phyloP scores from a whole-genome alignment of 495 filamentous ascomycete species.

The Cenococcum geophilum region DNA sequence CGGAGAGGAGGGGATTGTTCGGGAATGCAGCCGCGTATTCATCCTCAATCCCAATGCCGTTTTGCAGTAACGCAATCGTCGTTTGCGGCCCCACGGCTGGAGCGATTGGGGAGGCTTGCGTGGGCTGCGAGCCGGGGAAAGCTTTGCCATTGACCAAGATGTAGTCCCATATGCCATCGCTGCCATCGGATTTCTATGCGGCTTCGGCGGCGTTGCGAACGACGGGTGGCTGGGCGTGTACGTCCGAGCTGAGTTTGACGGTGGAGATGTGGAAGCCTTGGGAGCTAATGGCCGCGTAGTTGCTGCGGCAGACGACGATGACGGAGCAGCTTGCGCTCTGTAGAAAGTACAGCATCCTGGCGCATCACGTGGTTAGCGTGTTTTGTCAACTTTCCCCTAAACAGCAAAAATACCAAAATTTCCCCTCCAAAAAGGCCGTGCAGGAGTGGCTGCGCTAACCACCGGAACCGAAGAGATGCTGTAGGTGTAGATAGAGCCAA shows the following conservation, averaged over 20 bases:
- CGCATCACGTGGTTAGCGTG: no score
- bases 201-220: slow-evolving; percentile 41
- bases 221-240: slow-evolving; percentile 40
- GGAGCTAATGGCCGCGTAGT: slow-evolving; percentile 44
- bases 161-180: slow-evolving; percentile 44
- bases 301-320: slow-evolving; percentile 51
- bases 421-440: no score
- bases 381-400: no score
- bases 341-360: no score
- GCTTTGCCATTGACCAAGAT: slow-evolving; percentile 48
- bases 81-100: slow-evolving; percentile 43
- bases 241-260: slow-evolving; percentile 39
- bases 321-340: slow-evolving; percentile 40
- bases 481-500: slow-evolving; percentile 49
- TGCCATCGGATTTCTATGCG: neutral
- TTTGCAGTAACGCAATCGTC: slow-evolving; percentile 50
- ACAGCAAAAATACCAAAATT: no score
- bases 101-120: slow-evolving; percentile 30
- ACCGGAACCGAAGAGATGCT: no score
- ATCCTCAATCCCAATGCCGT: slow-evolving; percentile 52
- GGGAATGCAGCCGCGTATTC: slow-evolving; percentile 44
- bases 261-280: slow-evolving; percentile 50
- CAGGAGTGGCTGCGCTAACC: no score
- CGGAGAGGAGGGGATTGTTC: slow-evolving; percentile 42
- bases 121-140: slow-evolving; percentile 32